Evolutionary conservation across 2,329 filamentous ascomycete species (phyloP).

Genomic region (Juglanconis juglandina): DNA sequence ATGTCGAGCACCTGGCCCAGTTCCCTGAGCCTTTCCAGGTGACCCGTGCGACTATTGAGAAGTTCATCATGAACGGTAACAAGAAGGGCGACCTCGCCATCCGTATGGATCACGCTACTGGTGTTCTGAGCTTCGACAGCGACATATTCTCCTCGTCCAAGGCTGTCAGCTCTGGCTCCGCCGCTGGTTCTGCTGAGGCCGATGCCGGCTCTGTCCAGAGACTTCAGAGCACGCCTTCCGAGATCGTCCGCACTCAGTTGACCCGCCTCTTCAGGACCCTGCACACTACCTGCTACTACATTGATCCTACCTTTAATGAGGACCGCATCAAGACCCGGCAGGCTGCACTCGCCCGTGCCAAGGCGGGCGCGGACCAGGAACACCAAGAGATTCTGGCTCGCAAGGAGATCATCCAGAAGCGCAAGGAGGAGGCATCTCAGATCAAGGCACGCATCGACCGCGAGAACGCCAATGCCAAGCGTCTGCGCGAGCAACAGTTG

Average conservation of each 20-base stretch:
- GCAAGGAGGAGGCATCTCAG: conserved; percentile 92
- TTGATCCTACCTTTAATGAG: conserved; percentile 85
- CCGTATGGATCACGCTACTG: conserved; percentile 91
- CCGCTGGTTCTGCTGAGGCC: conserved; percentile 80
- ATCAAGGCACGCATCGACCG: conserved; percentile 84
- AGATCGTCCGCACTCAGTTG: conserved; percentile 94
- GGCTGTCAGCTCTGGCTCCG: conserved; percentile 80
- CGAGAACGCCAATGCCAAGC: conserved; percentile 86
- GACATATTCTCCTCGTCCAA: conserved; percentile 98
- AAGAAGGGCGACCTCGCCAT: conserved; percentile 99
- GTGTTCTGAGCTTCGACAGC: conserved; percentile 93
- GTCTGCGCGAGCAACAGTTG: conserved; percentile 79
- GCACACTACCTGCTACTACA: conserved; percentile 91
- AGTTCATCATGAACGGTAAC: conserved; percentile 99
- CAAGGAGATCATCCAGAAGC: conserved; percentile 90
- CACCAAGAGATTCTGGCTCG: conserved; percentile 80
- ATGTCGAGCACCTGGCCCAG: conserved; percentile 87
- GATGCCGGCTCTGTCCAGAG: conserved; percentile 85
- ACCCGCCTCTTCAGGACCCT: conserved; percentile 87
- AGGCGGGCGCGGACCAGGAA: conserved; percentile 87
- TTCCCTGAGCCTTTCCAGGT: conserved; percentile 98
- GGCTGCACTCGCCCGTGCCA: conserved; percentile 74
- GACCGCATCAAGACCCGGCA: conserved; percentile 74
- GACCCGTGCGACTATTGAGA: conserved; percentile 85
- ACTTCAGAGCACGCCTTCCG: conserved; percentile 93